Evolutionary conservation across 768 basidiomycete genomes (phyloP).

Genomic region (Leccinellum albellum): DNA sequence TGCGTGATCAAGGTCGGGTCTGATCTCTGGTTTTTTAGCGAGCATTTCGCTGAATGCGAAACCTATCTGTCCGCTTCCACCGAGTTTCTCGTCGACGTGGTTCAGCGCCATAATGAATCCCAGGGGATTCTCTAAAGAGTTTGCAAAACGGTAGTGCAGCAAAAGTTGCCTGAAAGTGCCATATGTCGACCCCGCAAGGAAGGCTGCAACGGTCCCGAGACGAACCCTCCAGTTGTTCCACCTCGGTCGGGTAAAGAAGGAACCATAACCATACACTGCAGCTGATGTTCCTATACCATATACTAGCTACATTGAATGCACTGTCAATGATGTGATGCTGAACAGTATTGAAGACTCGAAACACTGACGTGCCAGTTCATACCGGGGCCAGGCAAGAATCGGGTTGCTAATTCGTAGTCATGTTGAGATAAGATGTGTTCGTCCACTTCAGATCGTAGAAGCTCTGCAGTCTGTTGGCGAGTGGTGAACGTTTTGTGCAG

Average conservation of each 20-base stretch:
- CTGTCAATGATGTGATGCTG: conserved; percentile 2
- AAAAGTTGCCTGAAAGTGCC: conserved; percentile 31
- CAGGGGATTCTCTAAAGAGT: conserved; percentile 29
- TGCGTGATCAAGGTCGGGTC: background rate
- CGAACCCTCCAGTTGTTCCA: conserved; percentile 26
- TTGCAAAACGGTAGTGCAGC: conserved; percentile 28
- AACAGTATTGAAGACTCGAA: conserved; percentile 1
- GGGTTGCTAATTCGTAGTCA: conserved; percentile 54
- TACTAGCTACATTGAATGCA: conserved; percentile 9
- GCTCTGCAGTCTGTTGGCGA: conserved; percentile 30
- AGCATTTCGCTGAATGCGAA: conserved; percentile 25
- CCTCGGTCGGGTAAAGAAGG: conserved; percentile 25
- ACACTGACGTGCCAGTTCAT: conserved; percentile 42
- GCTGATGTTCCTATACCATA: conserved; percentile 25
- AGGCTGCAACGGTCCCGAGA: conserved; percentile 23
- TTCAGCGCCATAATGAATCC: conserved; percentile 30
- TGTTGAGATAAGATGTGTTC: conserved; percentile 29
- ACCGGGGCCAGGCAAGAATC: conserved; percentile 51
- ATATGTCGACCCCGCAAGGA: conserved; percentile 29
- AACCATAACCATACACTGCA: conserved; percentile 25
- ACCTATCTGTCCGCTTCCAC: conserved; percentile 29
- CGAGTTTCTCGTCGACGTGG: conserved; percentile 30
- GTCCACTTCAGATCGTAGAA: conserved; percentile 31
- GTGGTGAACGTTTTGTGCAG: conserved; percentile 44
- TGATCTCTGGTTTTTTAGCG: conserved; percentile 12